Conservation (phyloP, 306 rosid genomes). For the Citrullus amarus region DNA sequence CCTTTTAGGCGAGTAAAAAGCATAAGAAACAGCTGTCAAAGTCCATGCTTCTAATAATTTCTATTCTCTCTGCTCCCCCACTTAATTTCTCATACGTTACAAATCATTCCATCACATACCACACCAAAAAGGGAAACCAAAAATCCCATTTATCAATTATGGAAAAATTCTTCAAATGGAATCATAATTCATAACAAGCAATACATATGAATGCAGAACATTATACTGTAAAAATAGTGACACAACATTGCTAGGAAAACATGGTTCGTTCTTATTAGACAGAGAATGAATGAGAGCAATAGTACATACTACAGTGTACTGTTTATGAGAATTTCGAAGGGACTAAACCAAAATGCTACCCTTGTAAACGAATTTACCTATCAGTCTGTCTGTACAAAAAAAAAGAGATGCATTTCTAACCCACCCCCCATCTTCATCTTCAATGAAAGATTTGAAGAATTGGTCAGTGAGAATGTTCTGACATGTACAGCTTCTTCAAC, state of each 20-base stretch:
- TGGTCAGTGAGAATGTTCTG: constrained; percentile 17
- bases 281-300: background rate
- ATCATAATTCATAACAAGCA: background rate
- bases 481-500: constrained; percentile 9
- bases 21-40: background rate
- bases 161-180: background rate
- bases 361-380: background rate
- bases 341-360: background rate
- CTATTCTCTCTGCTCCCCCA: background rate
- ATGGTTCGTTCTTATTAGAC: background rate
- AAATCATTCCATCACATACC: background rate
- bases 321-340: background rate
- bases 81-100: background rate
- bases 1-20: background rate
- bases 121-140: background rate
- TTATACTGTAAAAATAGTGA: background rate
- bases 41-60: background rate
- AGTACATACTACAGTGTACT: background rate
- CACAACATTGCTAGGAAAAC: background rate
- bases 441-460: constrained; percentile 63
- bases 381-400: constrained; percentile 27
- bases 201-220: background rate
- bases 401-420: constrained; percentile 6
- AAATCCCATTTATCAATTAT: background rate
- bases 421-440: constrained; percentile 31